A percentile compares a stretch with the other conserved stretches of the same genome.
These are phyloP conservation scores for Sambucus nigra DNA, from an alignment of 129 eudicot genomes.

Conservation along the genomic window DNA sequence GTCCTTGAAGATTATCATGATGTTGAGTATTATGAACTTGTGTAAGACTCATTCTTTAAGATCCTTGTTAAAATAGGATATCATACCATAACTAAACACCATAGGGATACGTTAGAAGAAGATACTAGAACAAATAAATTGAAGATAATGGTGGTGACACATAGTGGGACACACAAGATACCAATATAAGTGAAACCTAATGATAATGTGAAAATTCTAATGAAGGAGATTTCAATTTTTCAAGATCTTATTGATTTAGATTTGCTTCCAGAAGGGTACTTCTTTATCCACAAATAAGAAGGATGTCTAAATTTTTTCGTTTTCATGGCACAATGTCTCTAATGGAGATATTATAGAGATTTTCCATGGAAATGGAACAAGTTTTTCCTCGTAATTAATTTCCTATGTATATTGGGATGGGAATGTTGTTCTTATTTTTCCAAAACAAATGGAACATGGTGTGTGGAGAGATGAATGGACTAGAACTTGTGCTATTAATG, in stretches of 20 bases:
- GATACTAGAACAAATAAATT: slow-evolving; percentile 25
- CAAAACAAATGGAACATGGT: no score
- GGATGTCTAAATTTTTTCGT: slow-evolving; percentile 74
- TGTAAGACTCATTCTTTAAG: slow-evolving; percentile 44
- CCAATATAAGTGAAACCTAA: slow-evolving; percentile 37
- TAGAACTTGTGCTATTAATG: no score
- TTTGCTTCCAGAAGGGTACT: slow-evolving; percentile 66
- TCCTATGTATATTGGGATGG: no score
- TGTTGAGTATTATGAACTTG: slow-evolving; percentile 42
- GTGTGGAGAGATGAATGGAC: no score
- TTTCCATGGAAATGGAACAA: slow-evolving; percentile 60
- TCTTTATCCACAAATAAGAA: slow-evolving; percentile 62
- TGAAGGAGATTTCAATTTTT: slow-evolving; percentile 43
- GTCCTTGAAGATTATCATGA: slow-evolving; percentile 46
- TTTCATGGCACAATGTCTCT: slow-evolving; percentile 57
- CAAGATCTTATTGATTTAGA: slow-evolving; percentile 23
- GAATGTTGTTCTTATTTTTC: no score
- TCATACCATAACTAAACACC: background rate
- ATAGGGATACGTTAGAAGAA: background rate
- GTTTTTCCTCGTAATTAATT: slow-evolving; percentile 30
- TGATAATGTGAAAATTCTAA: slow-evolving; percentile 42
- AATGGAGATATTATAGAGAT: slow-evolving; percentile 65
- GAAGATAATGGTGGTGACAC: slow-evolving; percentile 36
- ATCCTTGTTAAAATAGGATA: slow-evolving; percentile 20
- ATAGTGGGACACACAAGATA: slow-evolving; percentile 42